Conservation (phyloP, 1,139 yeast species). For the Eremothecium cymbalariae region DNA sequence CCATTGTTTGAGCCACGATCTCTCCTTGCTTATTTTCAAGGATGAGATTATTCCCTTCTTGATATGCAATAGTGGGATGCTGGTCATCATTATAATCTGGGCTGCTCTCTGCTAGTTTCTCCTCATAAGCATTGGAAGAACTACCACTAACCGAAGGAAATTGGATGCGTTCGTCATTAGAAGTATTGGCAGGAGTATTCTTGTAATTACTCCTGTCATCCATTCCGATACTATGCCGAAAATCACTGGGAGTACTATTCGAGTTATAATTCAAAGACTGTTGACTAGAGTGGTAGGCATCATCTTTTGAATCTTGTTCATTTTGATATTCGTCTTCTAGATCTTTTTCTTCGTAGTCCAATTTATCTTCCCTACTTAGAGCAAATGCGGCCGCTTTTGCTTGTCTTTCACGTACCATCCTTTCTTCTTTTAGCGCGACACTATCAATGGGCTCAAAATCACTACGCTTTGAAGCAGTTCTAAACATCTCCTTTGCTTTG, state of each 20-base stretch:
- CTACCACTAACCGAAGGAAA: constrained; percentile 6
- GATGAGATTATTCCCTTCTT: constrained; percentile 61
- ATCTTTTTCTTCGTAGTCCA: constrained; percentile 15
- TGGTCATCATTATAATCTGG: constrained; percentile 10
- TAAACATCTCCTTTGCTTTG: constrained; percentile 23
- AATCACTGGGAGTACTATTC: not conserved
- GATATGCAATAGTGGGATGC: constrained; percentile 44
- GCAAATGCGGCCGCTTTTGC: constrained; percentile 38
- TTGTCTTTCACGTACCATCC: constrained; percentile 33
- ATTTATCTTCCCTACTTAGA: constrained; percentile 23
- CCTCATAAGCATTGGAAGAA: constrained; percentile 6
- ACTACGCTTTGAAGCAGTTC: constrained; percentile 21
- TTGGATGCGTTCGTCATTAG: constrained; percentile 14
- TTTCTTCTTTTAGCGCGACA: constrained; percentile 31
- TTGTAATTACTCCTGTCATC: constrained; percentile 8
- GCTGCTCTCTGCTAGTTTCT: constrained; percentile 7
- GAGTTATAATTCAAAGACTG: not conserved
- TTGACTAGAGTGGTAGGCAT: not conserved
- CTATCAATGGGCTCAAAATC: constrained; percentile 26
- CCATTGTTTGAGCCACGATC: constrained; percentile 42
- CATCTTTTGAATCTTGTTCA: not conserved
- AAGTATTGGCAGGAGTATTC: constrained; percentile 20
- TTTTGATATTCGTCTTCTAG: constrained; percentile 1
- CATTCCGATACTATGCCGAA: not conserved
- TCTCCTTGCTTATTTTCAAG: constrained; percentile 84